A percentile compares a stretch with the other conserved stretches of the same genome.
Evolutionary conservation across 2,329 filamentous ascomycete species (phyloP).

Genomic region (Aotearoamyces nothofagi): DNA sequence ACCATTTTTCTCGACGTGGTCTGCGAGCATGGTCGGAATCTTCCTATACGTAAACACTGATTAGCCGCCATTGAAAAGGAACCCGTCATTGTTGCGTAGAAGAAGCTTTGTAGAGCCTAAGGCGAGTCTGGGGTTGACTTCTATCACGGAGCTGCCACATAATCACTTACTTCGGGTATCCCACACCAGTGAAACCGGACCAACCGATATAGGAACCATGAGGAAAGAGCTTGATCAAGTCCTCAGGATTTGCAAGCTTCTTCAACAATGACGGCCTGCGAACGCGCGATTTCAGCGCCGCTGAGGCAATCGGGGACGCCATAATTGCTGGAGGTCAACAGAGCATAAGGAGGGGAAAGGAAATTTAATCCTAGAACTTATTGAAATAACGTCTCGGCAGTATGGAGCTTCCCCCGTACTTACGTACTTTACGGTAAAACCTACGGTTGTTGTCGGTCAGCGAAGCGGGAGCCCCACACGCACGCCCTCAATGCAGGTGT

Average conservation of each 20-base stretch:
- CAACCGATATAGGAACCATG: slow-evolving; percentile 79
- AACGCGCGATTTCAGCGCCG: slow-evolving; percentile 58
- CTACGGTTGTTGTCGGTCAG: too few species aligned
- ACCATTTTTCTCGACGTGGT: slow-evolving; percentile 78
- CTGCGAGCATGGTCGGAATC: slow-evolving; percentile 68
- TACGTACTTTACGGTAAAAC: too few species aligned
- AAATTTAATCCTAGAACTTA: too few species aligned
- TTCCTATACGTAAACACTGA: slow-evolving; percentile 48
- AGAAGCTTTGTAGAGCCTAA: neutral
- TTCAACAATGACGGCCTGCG: slow-evolving; percentile 62
- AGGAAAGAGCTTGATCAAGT: slow-evolving; percentile 68
- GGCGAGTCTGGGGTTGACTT: too few species aligned
- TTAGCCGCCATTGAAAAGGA: slow-evolving; percentile 2
- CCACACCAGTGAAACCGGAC: slow-evolving; percentile 83
- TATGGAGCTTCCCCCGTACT: too few species aligned
- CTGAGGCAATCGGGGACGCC: slow-evolving; percentile 16
- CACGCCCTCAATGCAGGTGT: too few species aligned
- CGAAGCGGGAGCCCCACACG: too few species aligned
- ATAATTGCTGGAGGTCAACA: too few species aligned
- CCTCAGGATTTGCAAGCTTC: slow-evolving; percentile 67
- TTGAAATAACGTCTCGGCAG: too few species aligned
- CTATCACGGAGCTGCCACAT: too few species aligned
- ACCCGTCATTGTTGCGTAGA: neutral
- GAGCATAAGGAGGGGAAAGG: too few species aligned
- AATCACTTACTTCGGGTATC: slow-evolving; percentile 70